Evolutionary conservation across 305 asterid species (phyloP).

Genomic region (Fraxinus platypoda): DNA sequence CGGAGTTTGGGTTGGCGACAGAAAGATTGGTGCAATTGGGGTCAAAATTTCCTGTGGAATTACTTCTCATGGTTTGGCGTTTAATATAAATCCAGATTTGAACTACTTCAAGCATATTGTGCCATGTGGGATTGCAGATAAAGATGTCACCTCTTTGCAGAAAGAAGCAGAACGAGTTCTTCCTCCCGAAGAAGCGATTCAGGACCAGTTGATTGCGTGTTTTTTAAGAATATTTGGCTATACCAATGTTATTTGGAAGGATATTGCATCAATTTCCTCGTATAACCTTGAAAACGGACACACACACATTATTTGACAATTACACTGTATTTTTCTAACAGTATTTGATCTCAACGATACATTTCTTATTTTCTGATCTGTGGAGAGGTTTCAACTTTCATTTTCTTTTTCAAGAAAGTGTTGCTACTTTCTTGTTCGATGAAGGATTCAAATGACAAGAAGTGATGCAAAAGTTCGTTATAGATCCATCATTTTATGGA

Average conservation of each 20-base stretch:
- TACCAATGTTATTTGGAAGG: slow-evolving; percentile 41
- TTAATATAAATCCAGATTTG: slow-evolving; percentile 74
- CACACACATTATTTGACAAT: neutral
- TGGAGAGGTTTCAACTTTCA: neutral
- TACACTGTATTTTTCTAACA: neutral
- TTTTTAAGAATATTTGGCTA: slow-evolving; percentile 55
- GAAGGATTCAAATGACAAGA: neutral
- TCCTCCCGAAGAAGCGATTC: slow-evolving; percentile 60
- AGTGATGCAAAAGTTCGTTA: neutral
- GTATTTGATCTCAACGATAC: neutral
- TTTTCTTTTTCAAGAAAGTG: neutral
- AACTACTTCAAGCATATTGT: slow-evolving; percentile 71
- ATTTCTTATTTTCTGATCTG: neutral
- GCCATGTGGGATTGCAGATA: slow-evolving; percentile 81
- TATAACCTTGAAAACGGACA: neutral
- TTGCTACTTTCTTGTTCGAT: neutral
- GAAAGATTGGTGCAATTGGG: slow-evolving; percentile 82
- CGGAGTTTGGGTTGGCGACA: slow-evolving; percentile 74
- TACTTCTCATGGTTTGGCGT: slow-evolving; percentile 81
- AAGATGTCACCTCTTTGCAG: slow-evolving; percentile 76
- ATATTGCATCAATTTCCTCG: slow-evolving; percentile 20
- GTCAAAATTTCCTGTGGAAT: slow-evolving; percentile 72
- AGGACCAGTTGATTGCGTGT: slow-evolving; percentile 58
- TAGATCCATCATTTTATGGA: neutral
- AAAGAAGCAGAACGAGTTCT: slow-evolving; percentile 49